These are phyloP conservation scores for Paecilomyces variotii DNA, from an alignment of 2,329 filamentous ascomycete species.

Conservation along the genomic window DNA sequence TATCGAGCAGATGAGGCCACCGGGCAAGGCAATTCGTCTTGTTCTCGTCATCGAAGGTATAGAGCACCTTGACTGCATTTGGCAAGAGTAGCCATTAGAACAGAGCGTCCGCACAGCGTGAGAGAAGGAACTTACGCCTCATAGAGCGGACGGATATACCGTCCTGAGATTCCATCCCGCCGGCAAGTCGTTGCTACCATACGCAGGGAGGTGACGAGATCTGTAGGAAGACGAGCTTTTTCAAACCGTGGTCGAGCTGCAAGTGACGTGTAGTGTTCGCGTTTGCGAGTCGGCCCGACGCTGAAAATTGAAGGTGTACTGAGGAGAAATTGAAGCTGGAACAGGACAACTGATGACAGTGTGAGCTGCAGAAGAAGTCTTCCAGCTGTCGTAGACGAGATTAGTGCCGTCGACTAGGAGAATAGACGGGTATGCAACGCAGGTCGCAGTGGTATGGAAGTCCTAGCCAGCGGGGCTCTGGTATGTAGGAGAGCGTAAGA, in stretches of 20 bases:
- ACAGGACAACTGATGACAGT: background rate
- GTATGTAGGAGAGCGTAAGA: slow-evolving; percentile 10
- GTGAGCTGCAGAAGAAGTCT: background rate
- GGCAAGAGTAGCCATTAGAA: slow-evolving; percentile 5
- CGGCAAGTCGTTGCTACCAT: slow-evolving; percentile 20
- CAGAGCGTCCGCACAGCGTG: slow-evolving; percentile 8
- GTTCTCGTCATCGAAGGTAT: slow-evolving; percentile 85
- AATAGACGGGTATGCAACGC: slow-evolving; percentile 21
- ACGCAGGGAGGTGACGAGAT: slow-evolving; percentile 10
- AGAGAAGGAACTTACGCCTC: slow-evolving; percentile 50
- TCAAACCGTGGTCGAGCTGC: background rate
- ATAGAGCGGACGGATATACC: slow-evolving; percentile 56
- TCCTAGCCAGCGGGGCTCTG: slow-evolving; percentile 17
- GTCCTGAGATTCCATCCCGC: slow-evolving; percentile 37
- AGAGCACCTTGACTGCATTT: slow-evolving; percentile 79
- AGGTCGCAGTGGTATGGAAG: slow-evolving; percentile 11
- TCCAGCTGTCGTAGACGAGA: slow-evolving; percentile 8
- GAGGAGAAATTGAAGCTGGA: background rate
- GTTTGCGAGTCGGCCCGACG: slow-evolving; percentile 11
- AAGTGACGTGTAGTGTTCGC: background rate
- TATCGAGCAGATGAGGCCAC: slow-evolving; percentile 67
- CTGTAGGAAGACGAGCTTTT: background rate
- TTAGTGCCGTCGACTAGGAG: slow-evolving; percentile 23
- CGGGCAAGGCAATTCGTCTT: slow-evolving; percentile 85
- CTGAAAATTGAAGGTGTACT: slow-evolving; percentile 5